These are phyloP conservation scores for Camelina laxa DNA, from an alignment of 345 rosid genomes.

Conservation along the genomic window DNA sequence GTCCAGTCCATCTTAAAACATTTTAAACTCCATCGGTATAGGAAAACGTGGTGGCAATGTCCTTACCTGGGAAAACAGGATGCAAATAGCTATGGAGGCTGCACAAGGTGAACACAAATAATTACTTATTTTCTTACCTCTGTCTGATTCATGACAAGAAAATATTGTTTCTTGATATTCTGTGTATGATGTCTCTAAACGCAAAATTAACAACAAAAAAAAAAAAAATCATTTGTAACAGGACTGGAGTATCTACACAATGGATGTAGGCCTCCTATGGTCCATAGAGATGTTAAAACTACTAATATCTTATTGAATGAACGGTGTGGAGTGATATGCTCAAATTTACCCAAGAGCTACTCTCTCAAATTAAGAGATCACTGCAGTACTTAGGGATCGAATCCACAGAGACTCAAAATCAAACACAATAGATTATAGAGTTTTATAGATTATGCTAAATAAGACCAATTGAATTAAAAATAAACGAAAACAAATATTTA, in stretches of 20 bases:
- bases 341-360: too few relatives aligned
- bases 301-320: slow-evolving; percentile 59
- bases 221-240: background rate
- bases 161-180: too few relatives aligned
- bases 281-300: slow-evolving; percentile 63
- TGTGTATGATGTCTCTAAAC: background rate
- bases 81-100: slow-evolving; percentile 54
- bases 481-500: too few relatives aligned
- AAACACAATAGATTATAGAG: too few relatives aligned
- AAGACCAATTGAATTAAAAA: too few relatives aligned
- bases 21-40: slow-evolving; percentile 5
- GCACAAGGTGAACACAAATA: slow-evolving; percentile 53
- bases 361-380: too few relatives aligned
- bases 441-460: too few relatives aligned
- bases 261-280: slow-evolving; percentile 66
- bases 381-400: too few relatives aligned
- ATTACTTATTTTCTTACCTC: background rate
- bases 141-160: too few relatives aligned
- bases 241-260: slow-evolving; percentile 54
- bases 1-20: background rate
- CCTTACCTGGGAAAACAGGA: slow-evolving; percentile 55
- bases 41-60: slow-evolving; percentile 28
- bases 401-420: too few relatives aligned
- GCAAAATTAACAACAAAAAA: background rate
- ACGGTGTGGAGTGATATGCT: slow-evolving; percentile 49